These are phyloP conservation scores for Pseudogymnoascus sp. DNA, from an alignment of 2,329 filamentous ascomycete species.

Conservation along the genomic window DNA sequence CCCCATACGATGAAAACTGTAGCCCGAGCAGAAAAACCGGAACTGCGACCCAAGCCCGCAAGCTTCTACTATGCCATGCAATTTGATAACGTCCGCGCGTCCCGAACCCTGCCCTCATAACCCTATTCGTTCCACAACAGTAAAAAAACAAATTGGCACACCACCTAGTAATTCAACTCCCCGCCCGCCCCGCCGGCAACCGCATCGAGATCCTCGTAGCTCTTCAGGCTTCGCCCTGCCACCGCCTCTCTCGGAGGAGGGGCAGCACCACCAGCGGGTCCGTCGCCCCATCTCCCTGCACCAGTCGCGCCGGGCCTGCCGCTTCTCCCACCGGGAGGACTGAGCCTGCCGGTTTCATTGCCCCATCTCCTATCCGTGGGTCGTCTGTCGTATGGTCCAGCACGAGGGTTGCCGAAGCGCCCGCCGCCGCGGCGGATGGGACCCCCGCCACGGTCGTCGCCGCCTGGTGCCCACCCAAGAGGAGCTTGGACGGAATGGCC, in stretches of 20 bases:
- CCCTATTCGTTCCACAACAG: background rate
- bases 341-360: conserved; percentile 39
- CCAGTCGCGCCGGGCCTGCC: conserved; percentile 39
- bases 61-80: conserved; percentile 7
- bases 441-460: conserved; percentile 49
- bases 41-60: background rate
- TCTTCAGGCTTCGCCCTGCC: conserved; percentile 85
- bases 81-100: background rate
- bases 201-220: conserved; percentile 94
- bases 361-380: conserved; percentile 44
- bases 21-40: background rate
- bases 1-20: background rate
- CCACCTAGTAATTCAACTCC: conserved; percentile 73
- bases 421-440: conserved; percentile 61
- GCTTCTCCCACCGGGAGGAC: conserved; percentile 43
- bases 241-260: conserved; percentile 86
- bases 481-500: conserved; percentile 35
- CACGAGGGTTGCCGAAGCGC: conserved; percentile 48
- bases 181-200: conserved; percentile 64
- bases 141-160: background rate
- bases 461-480: conserved; percentile 42
- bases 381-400: conserved; percentile 67
- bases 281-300: conserved; percentile 60
- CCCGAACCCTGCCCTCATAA: background rate
- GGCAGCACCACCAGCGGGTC: conserved; percentile 61